Base-by-base conservation (phyloP, 2,329 filamentous ascomycete species). In the Fusarium mundagurra region DNA sequence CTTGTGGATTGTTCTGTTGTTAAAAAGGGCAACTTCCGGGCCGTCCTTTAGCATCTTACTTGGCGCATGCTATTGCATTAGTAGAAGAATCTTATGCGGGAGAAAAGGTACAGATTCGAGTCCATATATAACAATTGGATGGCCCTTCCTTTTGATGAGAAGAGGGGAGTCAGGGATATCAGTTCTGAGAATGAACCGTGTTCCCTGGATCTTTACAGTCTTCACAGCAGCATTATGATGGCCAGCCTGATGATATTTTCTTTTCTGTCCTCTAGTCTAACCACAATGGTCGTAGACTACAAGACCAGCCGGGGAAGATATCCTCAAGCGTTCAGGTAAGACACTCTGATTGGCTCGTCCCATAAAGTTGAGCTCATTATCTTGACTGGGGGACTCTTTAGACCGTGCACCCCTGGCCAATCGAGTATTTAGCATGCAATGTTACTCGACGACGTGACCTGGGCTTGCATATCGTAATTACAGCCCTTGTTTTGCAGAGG, bases 391-490 rank as follows among this genome's bases (percentile, higher is more conserved):
- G 45, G 44, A 34, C 24, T 58, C 48, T 62, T 58, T 62, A 43
- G 55, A 47, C 64, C 64, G 43, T 72, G 58, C 48, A n/a, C 58
- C 66, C 69, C 41, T 50, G 50, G 27, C 53, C 34, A 60, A 55
- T 73, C 43, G 51, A 53, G 64, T 44, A 41, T 53, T 44, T 47
- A 66, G 45, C 41, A 53, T 57, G 67, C 63, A 67, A 74, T 74
- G 73, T 64, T 68, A 75, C 75, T 67, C 61, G 47, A 74, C 48
- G 50, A 71, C 43, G 54, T 57, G 64, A 67, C 74, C 63, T 69
- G 64, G 67, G 64, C 75, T 57, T 78, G 76, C 76, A 76, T 76
- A 78, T 78, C 76, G 75, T 62, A 78, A 78, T 78, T 78, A 78
- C 68, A 64, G 70, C 58, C 71, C 54, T 67, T 29, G 43, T 59